Evolutionary conservation across 345 rosid species (phyloP), one percentile per base, ranked within the genome.

Genomic region (Dovyalis caffra): DNA sequence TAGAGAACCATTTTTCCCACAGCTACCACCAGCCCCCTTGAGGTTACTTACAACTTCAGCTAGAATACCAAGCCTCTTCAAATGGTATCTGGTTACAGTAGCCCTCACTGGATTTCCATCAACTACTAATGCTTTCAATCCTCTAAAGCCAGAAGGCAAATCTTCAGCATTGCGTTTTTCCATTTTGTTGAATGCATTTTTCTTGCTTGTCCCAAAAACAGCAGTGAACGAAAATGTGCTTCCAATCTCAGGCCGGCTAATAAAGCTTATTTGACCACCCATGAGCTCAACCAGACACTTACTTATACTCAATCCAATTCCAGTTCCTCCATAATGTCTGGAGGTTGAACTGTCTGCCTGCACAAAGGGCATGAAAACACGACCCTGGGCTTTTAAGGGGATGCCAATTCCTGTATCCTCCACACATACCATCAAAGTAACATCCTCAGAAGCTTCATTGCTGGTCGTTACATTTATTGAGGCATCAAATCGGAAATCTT

Each of bases 341-440:
- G 99, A 95, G 51, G 97, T 95, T 31, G 99, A 95, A 82, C 98
- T 93, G 74, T 93, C 99, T 21, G 98, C 99, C 85, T 95, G 99
- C 93, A 95, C 87, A 76, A 95, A 95, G 32, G 99, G 99, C 89
- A 83, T 89, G 80, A 95, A 95, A 40, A 95, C 94, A 28, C 96
- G 91, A 29, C 88, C 90, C 72, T 95, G 99, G 21, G 98, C 99
- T 20, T 49, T 67, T 57, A 90, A 77, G 29, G 99, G 99, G 77
- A 95, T 93, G 37, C 99, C 99, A 2, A 91, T 91, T 38, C 99
- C 99, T 0, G 98, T 95, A 86, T 95, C 99, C 86, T 95, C 99
- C 73, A 95, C 94, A 16, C 87, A 86, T 33, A 91, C 90, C 86
- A 89, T 83, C 69, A 95, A 80, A 40, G 93, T 86, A 35, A 90